Base-by-base conservation (phyloP, 768 basidiomycete genomes). In the Kwoniella dejecticola region DNA sequence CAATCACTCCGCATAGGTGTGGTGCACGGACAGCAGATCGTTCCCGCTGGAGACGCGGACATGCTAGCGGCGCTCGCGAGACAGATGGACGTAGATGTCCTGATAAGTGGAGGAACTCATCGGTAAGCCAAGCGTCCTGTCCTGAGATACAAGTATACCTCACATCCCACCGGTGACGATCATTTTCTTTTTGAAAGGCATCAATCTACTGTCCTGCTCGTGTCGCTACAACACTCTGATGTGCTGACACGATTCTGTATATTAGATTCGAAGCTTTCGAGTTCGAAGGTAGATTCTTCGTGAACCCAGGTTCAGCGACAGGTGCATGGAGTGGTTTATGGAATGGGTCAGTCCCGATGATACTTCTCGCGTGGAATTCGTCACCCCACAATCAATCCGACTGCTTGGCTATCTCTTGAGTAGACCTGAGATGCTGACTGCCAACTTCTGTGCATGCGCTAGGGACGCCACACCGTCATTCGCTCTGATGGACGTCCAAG, bases 11-110 rank as follows among this genome's bases (percentile, higher is more conserved):
- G 87, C 60, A 90, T 99, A 75, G 96, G 96, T 24, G 82, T 95
- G 48, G 85, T 97, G 45, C 93, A 96, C 75, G 96, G 95, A 0
- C 91, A 95, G 79, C 94, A 98, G 78, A 88, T 85, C 72, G 85
- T 97, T 41, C 95, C 96, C 1, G 87, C 88, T 0, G 96, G 94
- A 13, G 93, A 96, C 76, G 82, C 92, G 2, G 92, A 96, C 73
- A 87, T 90, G n/a, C 83, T 98, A 42, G 87, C 86, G 53, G 84
- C 90, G 2, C 85, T 94, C 55, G 92, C 94, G 15, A 82, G 95
- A 36, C 91, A 94, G 80, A 91, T 99, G 90, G 95, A 98, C 76
- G 96, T 97, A 3, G 96, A 99, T 72, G 91, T 99, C 0, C 82
- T 98, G 33, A 81, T 98, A 21, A 90, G 88, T 2, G 96, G 96